Evolutionary conservation across 1,284 basidiomycete species (phyloP).

Genomic region (Retiboletus fuscus): DNA sequence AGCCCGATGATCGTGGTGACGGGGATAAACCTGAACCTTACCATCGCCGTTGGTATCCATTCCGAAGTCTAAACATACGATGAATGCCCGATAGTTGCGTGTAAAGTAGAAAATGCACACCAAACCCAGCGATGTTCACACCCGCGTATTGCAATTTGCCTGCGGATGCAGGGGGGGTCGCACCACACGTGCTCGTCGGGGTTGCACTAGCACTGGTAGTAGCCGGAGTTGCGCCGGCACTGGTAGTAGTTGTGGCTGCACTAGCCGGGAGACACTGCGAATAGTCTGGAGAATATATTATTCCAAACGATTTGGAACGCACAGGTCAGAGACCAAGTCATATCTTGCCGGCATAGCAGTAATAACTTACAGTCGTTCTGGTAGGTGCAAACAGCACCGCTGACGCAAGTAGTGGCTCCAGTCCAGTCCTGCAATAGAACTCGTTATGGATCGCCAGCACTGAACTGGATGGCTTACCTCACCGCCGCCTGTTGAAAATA

Average conservation of each 20-base stretch:
- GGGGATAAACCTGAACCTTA: slow-evolving; percentile 1
- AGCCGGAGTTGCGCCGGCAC: background rate
- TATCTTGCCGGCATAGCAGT: background rate
- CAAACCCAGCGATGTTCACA: slow-evolving; percentile 35
- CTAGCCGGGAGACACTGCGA: slow-evolving; percentile 24
- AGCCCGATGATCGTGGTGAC: background rate
- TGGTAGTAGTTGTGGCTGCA: background rate
- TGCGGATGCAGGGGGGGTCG: slow-evolving; percentile 14
- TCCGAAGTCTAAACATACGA: slow-evolving; percentile 20
- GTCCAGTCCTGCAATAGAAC: slow-evolving; percentile 19
- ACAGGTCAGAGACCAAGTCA: background rate
- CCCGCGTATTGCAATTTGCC: slow-evolving; percentile 28
- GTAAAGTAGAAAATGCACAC: slow-evolving; percentile 6
- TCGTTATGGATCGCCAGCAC: background rate
- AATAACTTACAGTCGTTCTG: slow-evolving; percentile 20
- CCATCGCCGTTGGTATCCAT: slow-evolving; percentile 27
- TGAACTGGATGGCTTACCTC: background rate
- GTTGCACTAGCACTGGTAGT: background rate
- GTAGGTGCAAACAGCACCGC: slow-evolving; percentile 28
- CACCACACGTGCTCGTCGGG: slow-evolving; percentile 7
- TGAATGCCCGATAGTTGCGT: background rate
- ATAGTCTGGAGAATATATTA: slow-evolving; percentile 21
- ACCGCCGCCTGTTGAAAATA: slow-evolving; percentile 24
- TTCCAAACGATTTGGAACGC: background rate
- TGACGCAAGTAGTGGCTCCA: slow-evolving; percentile 27